Evolutionary conservation across 2,329 filamentous ascomycete species (phyloP).

Genomic region (Leptographium flavum): DNA sequence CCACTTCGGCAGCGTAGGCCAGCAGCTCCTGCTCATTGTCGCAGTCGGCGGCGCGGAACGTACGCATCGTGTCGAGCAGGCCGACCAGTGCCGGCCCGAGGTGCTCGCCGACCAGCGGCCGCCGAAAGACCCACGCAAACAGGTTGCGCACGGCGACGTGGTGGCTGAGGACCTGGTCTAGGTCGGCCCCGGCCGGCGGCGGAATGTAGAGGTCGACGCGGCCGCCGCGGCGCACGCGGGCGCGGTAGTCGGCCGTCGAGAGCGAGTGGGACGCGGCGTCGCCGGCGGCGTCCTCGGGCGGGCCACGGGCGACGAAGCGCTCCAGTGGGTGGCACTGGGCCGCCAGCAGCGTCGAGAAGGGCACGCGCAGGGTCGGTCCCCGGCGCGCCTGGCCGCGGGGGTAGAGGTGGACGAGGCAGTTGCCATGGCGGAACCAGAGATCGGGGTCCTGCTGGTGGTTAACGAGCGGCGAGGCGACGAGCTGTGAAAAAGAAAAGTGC

Average conservation of each 20-base stretch:
- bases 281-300: slow-evolving; percentile 3
- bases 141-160: slow-evolving; percentile 61
- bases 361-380: slow-evolving; percentile 54
- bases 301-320: slow-evolving; percentile 26
- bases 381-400: slow-evolving; percentile 47
- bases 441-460: slow-evolving; percentile 50
- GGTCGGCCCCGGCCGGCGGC: slow-evolving; percentile 37
- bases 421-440: slow-evolving; percentile 52
- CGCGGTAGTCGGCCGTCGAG: slow-evolving; percentile 7
- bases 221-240: slow-evolving; percentile 9
- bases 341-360: slow-evolving; percentile 40
- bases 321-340: slow-evolving; percentile 46
- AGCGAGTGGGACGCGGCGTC: slow-evolving; percentile 11
- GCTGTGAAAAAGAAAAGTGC: too few species aligned
- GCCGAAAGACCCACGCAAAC: slow-evolving; percentile 54
- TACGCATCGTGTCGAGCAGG: slow-evolving; percentile 50
- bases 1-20: slow-evolving; percentile 51
- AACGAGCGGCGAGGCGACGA: background rate
- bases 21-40: slow-evolving; percentile 49
- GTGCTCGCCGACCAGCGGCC: slow-evolving; percentile 51
- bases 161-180: slow-evolving; percentile 42
- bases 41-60: slow-evolving; percentile 34
- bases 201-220: slow-evolving; percentile 55
- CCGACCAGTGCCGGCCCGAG: slow-evolving; percentile 50
- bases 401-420: slow-evolving; percentile 58